Base-by-base conservation (phyloP, 768 basidiomycete species). In the Leccinum subgranulosum region DNA sequence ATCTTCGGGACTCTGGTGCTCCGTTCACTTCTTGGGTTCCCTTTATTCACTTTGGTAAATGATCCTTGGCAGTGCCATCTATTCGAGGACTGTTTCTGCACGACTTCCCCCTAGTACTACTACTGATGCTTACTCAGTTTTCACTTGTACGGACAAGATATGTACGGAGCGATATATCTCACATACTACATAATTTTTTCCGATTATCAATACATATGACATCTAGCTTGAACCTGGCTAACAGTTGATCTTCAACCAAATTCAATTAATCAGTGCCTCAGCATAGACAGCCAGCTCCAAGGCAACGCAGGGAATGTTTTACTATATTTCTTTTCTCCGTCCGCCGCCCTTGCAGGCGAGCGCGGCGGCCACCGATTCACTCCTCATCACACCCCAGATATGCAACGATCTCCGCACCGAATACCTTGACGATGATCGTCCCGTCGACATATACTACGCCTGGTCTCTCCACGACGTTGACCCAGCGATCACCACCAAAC, bases 321-420 rank as follows among this genome's bases (percentile, higher is more conserved):
- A 80, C 78, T 96, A 95, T 74, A 69, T 95, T 43, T 94, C 90
- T 27, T 95, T 95, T 69, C 83, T 95, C 15, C 87, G 92, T 47
- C 92, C 94, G 11, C 94, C 92, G 4, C 90, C 92, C 3, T 63
- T 74, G 4, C 79, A 80, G 51, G 76, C 78, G 0, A 67, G 77
- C 7, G 73, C 78, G 2, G 69, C 75, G 10, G 74, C 74, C 0
- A 64, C 69, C 1, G 63, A 68, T 17, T 57, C 57, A 4, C 73
- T 94, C 51, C 71, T 76, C 12, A 81, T 95, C 52, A 92, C 86
- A 2, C 92, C 91, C 1, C 93, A 95, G 70, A 83, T 97, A 58
- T 84, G 87, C 29, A 96, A 97, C 69, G 94, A 96, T 64, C 80
- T 96, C 23, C 82, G 94, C 31, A 96, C 94, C 33, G 93, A 94